Percentiles rank a stretch among this genome's conserved stretches.
phyloP scores from a whole-genome alignment of 176 grass and related monocot genomes.

The Themeda triandra region DNA sequence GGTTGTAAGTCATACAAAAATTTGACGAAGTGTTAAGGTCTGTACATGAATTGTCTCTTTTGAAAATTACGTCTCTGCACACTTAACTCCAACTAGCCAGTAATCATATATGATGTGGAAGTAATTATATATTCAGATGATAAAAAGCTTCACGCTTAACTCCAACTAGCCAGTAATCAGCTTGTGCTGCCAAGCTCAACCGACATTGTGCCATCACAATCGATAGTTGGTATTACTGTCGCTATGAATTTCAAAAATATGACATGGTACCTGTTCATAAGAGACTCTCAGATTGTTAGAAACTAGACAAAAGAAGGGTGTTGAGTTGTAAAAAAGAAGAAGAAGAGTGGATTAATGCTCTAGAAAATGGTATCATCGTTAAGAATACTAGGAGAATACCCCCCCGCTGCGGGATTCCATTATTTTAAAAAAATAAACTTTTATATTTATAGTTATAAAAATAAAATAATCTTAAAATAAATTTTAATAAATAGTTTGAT shows the following conservation, averaged over 20 bases:
- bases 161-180: constrained; percentile 28
- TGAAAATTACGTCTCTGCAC: no score
- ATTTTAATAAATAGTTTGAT: no score
- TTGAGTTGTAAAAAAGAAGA: not conserved
- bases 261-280: constrained; percentile 71
- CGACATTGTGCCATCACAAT: constrained; percentile 95
- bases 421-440: no score
- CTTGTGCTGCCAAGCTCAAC: constrained; percentile 81
- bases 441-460: no score
- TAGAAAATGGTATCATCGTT: no score
- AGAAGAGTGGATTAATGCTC: no score
- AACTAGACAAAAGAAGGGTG: not conserved
- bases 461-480: no score
- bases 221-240: constrained; percentile 85
- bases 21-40: not conserved
- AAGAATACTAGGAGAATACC: no score
- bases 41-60: not conserved
- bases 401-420: no score
- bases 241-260: constrained; percentile 98
- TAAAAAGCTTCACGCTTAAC: constrained; percentile 2
- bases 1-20: not conserved
- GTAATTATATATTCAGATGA: not conserved
- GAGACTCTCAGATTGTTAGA: not conserved
- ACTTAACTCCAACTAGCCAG: no score
- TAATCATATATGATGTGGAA: not conserved